Evolutionary conservation across 2,329 filamentous ascomycete species (phyloP), one percentile per base, ranked within the genome.

Genomic region (Myriosclerotinia scirpicola): DNA sequence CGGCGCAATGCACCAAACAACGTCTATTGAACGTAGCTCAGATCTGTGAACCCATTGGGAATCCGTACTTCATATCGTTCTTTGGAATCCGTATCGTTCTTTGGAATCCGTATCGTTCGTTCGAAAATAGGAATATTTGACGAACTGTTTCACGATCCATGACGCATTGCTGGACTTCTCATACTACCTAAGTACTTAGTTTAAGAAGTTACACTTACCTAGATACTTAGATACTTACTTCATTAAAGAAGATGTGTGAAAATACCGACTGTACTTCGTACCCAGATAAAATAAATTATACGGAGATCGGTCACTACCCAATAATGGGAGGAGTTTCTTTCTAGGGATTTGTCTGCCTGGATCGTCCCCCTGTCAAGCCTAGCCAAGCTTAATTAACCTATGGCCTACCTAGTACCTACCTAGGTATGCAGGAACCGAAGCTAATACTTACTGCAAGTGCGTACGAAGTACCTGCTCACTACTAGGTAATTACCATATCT

Each of bases 381-480:
- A 56, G 38, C n/a, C 38, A 56, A 56, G 38, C 26, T 20, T 9
- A 30, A 22, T 34, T 17, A 44, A 46, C n/a, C n/a, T n/a, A n/a
- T n/a, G n/a, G n/a, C n/a, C n/a, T n/a, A n/a, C n/a, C n/a, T n/a
- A n/a, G n/a, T n/a, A n/a, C n/a, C n/a, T n/a, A n/a, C n/a, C n/a
- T n/a, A n/a, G n/a, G n/a, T n/a, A n/a, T n/a, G 30, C 56, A 60
- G 56, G 42, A 60, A 48, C 56, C 42, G 56, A 60, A 54, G 30
- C 52, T 15, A 54, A 20, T 17, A n/a, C 15, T 6, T 26, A 26
- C 44, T 8, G 8, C 15, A 17, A 44, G 17, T 15, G 42, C 14
- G 17, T 15, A 42, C 15, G 7, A 15, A 20, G 15, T 44, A 20
- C 44, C 17, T 8, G 15, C 44, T 59, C 56, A 8, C 56, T 48